These are phyloP conservation scores for Vachellia collinsii DNA, from an alignment of 306 rosid species.

Conservation along the genomic window DNA sequence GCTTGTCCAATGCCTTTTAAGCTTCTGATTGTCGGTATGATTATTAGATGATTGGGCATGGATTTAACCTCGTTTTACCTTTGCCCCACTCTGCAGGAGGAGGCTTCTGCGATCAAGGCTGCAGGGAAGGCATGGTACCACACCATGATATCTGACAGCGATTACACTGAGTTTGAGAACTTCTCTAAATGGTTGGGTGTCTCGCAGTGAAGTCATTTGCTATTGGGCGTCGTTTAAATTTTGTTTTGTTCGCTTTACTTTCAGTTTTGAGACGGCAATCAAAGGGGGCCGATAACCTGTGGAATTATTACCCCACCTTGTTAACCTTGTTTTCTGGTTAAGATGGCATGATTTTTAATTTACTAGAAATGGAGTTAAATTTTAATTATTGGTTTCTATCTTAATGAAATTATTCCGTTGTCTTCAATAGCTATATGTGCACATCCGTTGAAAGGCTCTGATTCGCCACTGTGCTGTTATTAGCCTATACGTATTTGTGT, in stretches of 20 bases:
- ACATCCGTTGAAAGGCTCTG: too few relatives aligned
- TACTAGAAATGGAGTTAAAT: slow-evolving; percentile 27
- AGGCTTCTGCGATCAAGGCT: slow-evolving; percentile 49
- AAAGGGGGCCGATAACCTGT: slow-evolving; percentile 15
- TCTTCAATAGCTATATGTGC: not conserved
- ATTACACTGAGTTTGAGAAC: slow-evolving; percentile 62
- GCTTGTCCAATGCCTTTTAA: not conserved
- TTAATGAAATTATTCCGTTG: not conserved
- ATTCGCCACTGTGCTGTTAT: not conserved
- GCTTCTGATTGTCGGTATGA: slow-evolving; percentile 32
- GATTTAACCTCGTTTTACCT: not conserved
- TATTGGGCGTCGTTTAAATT: slow-evolving; percentile 30
- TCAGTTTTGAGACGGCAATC: slow-evolving; percentile 29
- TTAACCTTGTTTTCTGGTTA: not conserved
- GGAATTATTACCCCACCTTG: slow-evolving; percentile 2
- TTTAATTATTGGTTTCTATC: slow-evolving; percentile 19
- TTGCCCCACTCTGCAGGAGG: slow-evolving; percentile 47
- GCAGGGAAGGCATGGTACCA: slow-evolving; percentile 72
- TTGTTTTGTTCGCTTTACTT: slow-evolving; percentile 26
- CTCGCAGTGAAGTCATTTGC: slow-evolving; percentile 48
- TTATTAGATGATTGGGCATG: slow-evolving; percentile 17
- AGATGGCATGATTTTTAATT: not conserved
- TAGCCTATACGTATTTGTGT: not conserved
- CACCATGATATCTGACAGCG: slow-evolving; percentile 72
- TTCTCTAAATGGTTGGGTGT: slow-evolving; percentile 72